Conservation (phyloP, 495 filamentous ascomycete species). For the Xylaria bambusicola region DNA sequence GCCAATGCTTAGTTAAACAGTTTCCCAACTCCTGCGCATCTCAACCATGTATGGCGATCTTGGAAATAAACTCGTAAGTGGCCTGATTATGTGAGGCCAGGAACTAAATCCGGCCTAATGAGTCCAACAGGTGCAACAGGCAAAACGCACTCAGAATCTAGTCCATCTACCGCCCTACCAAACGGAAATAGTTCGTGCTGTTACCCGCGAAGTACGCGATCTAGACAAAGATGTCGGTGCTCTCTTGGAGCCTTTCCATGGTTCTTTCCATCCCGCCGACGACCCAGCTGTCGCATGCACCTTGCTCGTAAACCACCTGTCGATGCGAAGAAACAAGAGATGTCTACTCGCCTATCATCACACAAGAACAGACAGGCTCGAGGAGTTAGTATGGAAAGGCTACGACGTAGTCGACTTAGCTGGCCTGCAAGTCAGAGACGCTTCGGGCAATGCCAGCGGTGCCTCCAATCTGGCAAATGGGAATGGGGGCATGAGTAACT, state of each 20-base stretch:
- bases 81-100: not conserved
- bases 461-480: slow-evolving; percentile 37
- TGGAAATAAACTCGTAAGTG: slow-evolving; percentile 68
- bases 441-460: slow-evolving; percentile 31
- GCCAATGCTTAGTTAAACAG: too few relatives aligned
- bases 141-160: slow-evolving; percentile 91
- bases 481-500: slow-evolving; percentile 62
- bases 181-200: slow-evolving; percentile 83
- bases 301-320: slow-evolving; percentile 88
- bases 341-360: slow-evolving; percentile 95
- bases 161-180: slow-evolving; percentile 89
- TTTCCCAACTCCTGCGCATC: not conserved
- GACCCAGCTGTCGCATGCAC: slow-evolving; percentile 85
- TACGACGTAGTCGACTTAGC: slow-evolving; percentile 66
- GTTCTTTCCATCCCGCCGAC: slow-evolving; percentile 79
- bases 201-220: slow-evolving; percentile 90
- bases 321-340: slow-evolving; percentile 94
- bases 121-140: slow-evolving; percentile 81
- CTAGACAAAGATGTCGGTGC: slow-evolving; percentile 85
- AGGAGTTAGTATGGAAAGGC: slow-evolving; percentile 92
- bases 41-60: slow-evolving; percentile 84
- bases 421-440: slow-evolving; percentile 39
- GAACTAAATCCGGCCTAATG: slow-evolving; percentile 23
- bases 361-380: slow-evolving; percentile 84
- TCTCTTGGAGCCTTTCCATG: slow-evolving; percentile 78